Evolutionary conservation across 2,329 filamentous ascomycete species (phyloP).

Genomic region (Diaporthe helianthi): DNA sequence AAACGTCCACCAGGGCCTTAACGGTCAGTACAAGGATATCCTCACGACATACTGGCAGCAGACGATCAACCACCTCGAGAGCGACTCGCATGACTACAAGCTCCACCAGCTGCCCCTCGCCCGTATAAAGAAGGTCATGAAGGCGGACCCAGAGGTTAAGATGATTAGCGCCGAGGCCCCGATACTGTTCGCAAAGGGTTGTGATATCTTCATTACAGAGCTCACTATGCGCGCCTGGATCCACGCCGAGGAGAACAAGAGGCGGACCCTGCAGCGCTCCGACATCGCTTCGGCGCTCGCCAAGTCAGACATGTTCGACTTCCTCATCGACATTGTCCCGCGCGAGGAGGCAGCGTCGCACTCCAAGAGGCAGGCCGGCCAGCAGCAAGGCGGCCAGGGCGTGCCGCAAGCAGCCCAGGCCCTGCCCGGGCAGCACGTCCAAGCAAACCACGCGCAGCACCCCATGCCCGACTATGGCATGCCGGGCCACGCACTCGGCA

Average conservation of each 20-base stretch:
- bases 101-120: constrained; percentile 94
- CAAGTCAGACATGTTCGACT: constrained; percentile 99
- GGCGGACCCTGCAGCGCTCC: constrained; percentile 90
- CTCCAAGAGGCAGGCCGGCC: constrained; percentile 74
- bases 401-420: constrained; percentile 56
- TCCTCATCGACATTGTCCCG: constrained; percentile 97
- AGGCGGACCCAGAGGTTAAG: constrained; percentile 98
- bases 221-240: constrained; percentile 99
- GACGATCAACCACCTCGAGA: constrained; percentile 93
- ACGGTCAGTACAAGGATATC: constrained; percentile 93
- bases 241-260: constrained; percentile 98
- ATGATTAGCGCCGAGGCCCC: constrained; percentile 99
- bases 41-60: constrained; percentile 99
- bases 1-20: constrained; percentile 96
- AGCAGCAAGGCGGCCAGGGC: constrained; percentile 51
- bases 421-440: constrained; percentile 61
- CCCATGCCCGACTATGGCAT: constrained; percentile 69
- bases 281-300: constrained; percentile 95
- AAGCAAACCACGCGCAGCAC: constrained; percentile 62
- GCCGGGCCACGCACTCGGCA: constrained; percentile 66
- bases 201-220: constrained; percentile 99
- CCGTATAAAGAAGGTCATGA: constrained; percentile 99
- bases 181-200: constrained; percentile 97
- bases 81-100: constrained; percentile 97
- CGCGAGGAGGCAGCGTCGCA: constrained; percentile 90